Evolutionary conservation across 2,329 filamentous ascomycete species (phyloP).

Genomic region (Gaeumannomyces tritici): DNA sequence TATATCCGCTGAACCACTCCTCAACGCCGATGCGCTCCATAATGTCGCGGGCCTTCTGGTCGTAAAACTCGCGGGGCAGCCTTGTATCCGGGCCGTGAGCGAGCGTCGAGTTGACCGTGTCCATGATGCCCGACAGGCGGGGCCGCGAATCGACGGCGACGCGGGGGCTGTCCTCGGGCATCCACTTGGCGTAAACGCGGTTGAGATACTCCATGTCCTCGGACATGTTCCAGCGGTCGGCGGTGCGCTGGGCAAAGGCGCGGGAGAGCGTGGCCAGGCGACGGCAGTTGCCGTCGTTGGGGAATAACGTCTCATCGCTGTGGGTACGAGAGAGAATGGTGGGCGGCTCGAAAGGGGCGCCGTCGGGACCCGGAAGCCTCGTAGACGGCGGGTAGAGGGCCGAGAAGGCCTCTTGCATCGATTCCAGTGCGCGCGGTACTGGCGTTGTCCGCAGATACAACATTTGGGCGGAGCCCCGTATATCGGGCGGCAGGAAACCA

Average conservation of each 20-base stretch:
- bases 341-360: slow-evolving; percentile 41
- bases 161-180: slow-evolving; percentile 58
- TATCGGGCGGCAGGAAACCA: slow-evolving; percentile 54
- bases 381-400: slow-evolving; percentile 59
- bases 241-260: slow-evolving; percentile 63
- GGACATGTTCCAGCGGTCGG: slow-evolving; percentile 63
- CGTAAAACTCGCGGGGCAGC: slow-evolving; percentile 81
- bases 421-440: slow-evolving; percentile 67
- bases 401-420: slow-evolving; percentile 64
- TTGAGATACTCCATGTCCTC: slow-evolving; percentile 80
- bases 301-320: slow-evolving; percentile 69
- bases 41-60: slow-evolving; percentile 57
- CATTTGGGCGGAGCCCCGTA: slow-evolving; percentile 38
- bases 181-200: slow-evolving; percentile 70
- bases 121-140: slow-evolving; percentile 82
- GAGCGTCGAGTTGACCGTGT: slow-evolving; percentile 80
- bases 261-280: slow-evolving; percentile 61
- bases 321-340: slow-evolving; percentile 56
- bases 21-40: slow-evolving; percentile 72
- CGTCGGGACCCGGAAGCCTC: slow-evolving; percentile 19
- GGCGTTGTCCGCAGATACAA: slow-evolving; percentile 69
- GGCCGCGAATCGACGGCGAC: slow-evolving; percentile 81
- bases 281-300: slow-evolving; percentile 66
- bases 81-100: slow-evolving; percentile 75
- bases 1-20: slow-evolving; percentile 88